A percentile compares a stretch with the other conserved stretches of the same genome.
Evolutionary conservation across 2,329 filamentous ascomycete genomes (phyloP).

Genomic region (Metarhizium brunneum): DNA sequence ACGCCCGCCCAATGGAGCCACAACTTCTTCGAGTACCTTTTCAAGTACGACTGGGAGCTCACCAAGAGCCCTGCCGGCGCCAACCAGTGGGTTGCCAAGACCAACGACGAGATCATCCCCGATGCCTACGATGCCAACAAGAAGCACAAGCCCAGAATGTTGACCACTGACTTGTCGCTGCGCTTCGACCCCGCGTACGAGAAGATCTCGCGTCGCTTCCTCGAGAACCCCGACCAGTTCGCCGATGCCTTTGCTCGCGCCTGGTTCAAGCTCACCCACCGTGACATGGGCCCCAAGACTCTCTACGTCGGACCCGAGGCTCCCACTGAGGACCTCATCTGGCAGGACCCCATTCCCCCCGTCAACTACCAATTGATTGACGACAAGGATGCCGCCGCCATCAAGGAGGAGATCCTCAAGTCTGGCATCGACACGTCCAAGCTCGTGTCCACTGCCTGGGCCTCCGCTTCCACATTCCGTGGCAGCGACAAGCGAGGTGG

Average conservation of each 20-base stretch:
- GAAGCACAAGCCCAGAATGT: constrained; percentile 68
- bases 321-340: constrained; percentile 58
- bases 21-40: constrained; percentile 65
- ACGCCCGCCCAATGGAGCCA: constrained; percentile 71
- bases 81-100: constrained; percentile 69
- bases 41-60: constrained; percentile 70
- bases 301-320: constrained; percentile 70
- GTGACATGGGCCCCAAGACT: constrained; percentile 63
- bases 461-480: constrained; percentile 63
- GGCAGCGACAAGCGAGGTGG: constrained; percentile 73
- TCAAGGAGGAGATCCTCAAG: constrained; percentile 61
- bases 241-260: constrained; percentile 61
- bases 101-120: constrained; percentile 56
- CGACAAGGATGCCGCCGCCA: constrained; percentile 49
- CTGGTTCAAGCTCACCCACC: constrained; percentile 79
- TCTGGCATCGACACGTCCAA: constrained; percentile 50
- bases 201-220: constrained; percentile 65
- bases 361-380: constrained; percentile 48
- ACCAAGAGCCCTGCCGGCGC: constrained; percentile 68
- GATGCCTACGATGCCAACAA: constrained; percentile 60
- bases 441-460: constrained; percentile 59
- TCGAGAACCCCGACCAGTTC: constrained; percentile 59
- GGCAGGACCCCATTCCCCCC: constrained; percentile 65
- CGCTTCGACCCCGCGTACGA: constrained; percentile 64
- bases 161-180: constrained; percentile 66